Percentiles rank a stretch among this genome's conserved stretches.
phyloP scores from a whole-genome alignment of 1,284 basidiomycete species.

The Caloboletus inedulis region DNA sequence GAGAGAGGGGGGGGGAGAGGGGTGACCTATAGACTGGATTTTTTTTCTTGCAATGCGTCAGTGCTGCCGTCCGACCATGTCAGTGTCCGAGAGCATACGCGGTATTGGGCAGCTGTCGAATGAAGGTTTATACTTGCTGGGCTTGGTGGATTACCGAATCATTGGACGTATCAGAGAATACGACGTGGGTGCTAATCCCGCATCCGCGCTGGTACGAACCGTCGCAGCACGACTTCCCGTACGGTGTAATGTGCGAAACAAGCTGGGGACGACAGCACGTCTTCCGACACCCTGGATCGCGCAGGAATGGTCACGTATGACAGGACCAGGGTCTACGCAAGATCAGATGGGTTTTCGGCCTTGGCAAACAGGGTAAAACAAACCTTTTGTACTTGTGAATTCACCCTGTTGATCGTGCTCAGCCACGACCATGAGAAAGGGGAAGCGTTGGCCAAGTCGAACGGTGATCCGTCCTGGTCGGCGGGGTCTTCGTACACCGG shows the following conservation, averaged over 20 bases:
- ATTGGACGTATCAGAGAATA: neutral
- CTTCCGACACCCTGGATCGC: conserved; percentile 48
- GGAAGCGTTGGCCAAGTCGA: conserved; percentile 60
- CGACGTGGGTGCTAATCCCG: conserved; percentile 57
- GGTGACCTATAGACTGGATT: no score
- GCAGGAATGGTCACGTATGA: conserved; percentile 89
- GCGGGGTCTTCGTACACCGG: conserved; percentile 84
- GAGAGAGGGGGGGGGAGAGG: no score
- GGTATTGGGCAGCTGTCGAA: neutral
- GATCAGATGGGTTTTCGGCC: neutral
- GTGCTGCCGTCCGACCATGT: neutral
- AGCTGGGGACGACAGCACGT: conserved; percentile 63
- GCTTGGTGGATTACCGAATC: neutral
- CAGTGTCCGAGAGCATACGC: neutral
- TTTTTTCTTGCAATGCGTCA: no score
- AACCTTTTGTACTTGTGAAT: conserved; percentile 96
- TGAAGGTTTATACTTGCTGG: neutral
- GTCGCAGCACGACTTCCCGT: conserved; percentile 80
- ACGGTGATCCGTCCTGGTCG: conserved; percentile 64
- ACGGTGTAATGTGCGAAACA: conserved; percentile 73
- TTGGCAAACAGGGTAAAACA: conserved; percentile 30
- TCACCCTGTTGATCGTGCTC: conserved; percentile 95
- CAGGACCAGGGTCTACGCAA: conserved; percentile 76
- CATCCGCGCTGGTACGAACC: conserved; percentile 92
- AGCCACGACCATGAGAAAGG: conserved; percentile 94